phyloP scores from a whole-genome alignment of 108 stramenopile genomes.

The Nannochloropsis gaditana region DNA sequence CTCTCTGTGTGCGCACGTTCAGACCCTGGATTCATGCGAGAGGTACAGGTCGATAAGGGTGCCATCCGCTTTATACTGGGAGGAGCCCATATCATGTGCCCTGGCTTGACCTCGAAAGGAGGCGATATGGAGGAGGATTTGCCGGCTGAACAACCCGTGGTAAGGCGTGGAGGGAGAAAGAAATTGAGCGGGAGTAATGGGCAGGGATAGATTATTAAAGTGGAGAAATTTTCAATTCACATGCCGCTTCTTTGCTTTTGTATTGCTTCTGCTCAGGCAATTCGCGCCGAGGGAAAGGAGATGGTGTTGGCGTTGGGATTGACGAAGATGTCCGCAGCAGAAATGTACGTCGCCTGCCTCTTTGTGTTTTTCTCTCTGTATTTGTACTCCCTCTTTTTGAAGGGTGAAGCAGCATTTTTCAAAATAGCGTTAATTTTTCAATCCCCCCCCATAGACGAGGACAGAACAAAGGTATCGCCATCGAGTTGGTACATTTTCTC shows the following conservation, averaged over 20 bases:
- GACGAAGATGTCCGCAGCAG: slow-evolving; percentile 76
- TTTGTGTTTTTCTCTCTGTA: slow-evolving; percentile 23
- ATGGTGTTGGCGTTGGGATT: slow-evolving; percentile 79
- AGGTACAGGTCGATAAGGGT: slow-evolving; percentile 62
- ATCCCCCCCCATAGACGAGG: slow-evolving; percentile 25
- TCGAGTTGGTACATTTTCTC: slow-evolving; percentile 78
- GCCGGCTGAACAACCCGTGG: slow-evolving; percentile 14
- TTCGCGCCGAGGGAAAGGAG: slow-evolving; percentile 89
- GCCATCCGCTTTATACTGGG: slow-evolving; percentile 90
- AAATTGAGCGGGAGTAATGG: slow-evolving; percentile 24
- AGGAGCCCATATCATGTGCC: slow-evolving; percentile 97
- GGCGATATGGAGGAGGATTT: slow-evolving; percentile 69
- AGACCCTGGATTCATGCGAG: slow-evolving; percentile 55
- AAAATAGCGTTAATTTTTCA: not conserved
- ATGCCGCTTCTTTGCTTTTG: not conserved
- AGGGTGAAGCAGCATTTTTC: not conserved
- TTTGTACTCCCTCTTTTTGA: not conserved
- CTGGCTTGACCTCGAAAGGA: slow-evolving; percentile 81
- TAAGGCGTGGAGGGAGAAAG: not conserved
- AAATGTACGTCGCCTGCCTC: slow-evolving; percentile 63
- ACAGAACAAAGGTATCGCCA: slow-evolving; percentile 84
- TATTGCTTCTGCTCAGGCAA: slow-evolving; percentile 23
- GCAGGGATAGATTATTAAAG: not conserved
- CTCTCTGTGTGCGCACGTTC: not conserved
- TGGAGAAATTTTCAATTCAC: not conserved